Base-by-base conservation (phyloP, 306 rosid species). In the Trichosanthes cucumerina region DNA sequence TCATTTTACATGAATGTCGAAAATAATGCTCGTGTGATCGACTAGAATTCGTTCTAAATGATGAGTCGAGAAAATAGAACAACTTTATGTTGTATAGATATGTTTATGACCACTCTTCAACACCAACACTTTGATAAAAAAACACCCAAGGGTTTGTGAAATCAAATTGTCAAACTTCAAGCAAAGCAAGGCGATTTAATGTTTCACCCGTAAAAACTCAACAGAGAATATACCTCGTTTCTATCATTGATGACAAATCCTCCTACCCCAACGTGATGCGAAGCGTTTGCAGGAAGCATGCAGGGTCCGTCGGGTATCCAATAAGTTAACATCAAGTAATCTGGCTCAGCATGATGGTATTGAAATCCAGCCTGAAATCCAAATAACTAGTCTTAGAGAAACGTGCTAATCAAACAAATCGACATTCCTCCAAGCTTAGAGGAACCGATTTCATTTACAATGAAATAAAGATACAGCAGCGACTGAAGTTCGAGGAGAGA, bases 251-350 rank as follows among this genome's bases (percentile, higher is more conserved):
- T 72, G 64, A 92, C 97, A 53, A 95, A 92, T 81, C 99, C 97
- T 18, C 99, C 99, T 60, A 95, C 85, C 80, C 99, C 99, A 38
- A 95, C 99, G 87, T 87, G 97, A 80, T 95, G 99, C 19, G 99
- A 91, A 4, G 99, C 99, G 79, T 95, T 95, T 7, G 88, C 87
- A 34, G 99, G 99, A 83, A 95, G 97, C 97, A 92, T 84, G 83
- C 89, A 87, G 70, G 96, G 99, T 68, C 95, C 97, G 16, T 92
- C 96, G 1, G 98, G 98, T 79, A 95, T 88, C 99, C 99, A 95
- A 78, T 85, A 88, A 24, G 99, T 95, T 83, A 95, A 80, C 99
- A 95, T 95, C 85, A 95, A 85, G 75, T 95, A 89, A 16, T 95
- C 93, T 81, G 91, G 89, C 62, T 95, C 93, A 0, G 99, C 99